Evolutionary conservation across 805 yeast genomes (phyloP), one percentile per base, ranked within the genome.

Genomic region (Nakazawaea sp.): DNA sequence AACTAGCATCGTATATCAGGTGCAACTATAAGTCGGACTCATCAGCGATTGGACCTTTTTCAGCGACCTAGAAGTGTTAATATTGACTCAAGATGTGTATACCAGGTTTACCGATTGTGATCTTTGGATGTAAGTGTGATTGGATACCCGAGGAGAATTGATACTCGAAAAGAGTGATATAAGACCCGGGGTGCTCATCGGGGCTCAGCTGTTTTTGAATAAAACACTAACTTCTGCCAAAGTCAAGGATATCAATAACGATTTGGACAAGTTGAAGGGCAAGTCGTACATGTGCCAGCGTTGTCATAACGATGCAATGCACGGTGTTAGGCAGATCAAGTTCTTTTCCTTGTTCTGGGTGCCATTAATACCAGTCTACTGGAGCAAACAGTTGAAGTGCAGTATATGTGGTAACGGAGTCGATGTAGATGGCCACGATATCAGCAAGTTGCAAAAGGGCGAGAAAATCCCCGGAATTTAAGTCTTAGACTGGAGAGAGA

Each of bases 241-340:
- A 40, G 45, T 37, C 33, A 37, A 40, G 29, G 39, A 32, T n/a
- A 27, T 43, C 10, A 41, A 43, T 16, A 25, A 18, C 4, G 34
- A 28, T 10, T 20, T 43, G 28, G 23, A 18, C n/a, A 34, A 27
- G 3, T 23, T 40, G 2, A 12, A 34, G 25, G 36, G 36, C 10
- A 35, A 45, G 16, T 41, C 34, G 4, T 46, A 47, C 19, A 42
- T 44, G 23, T 54, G 59, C 31, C 51, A 50, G 18, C 36, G 46
- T 30, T 54, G 59, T 34, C 57, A 54, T 32, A 54, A 54, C 43
- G 34, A 37, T 7, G 42, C 55, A 4, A 50, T 54, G 55, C 31
- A 33, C 13, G 46, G 43, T 16, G 39, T 51, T 15, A 47, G 52
- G 38, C 46, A 47, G 30, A 36, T 33, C 30, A 44, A 42, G 27